Evolutionary conservation across 768 basidiomycete genomes (phyloP).

Genomic region (Dentipellis fragilis): DNA sequence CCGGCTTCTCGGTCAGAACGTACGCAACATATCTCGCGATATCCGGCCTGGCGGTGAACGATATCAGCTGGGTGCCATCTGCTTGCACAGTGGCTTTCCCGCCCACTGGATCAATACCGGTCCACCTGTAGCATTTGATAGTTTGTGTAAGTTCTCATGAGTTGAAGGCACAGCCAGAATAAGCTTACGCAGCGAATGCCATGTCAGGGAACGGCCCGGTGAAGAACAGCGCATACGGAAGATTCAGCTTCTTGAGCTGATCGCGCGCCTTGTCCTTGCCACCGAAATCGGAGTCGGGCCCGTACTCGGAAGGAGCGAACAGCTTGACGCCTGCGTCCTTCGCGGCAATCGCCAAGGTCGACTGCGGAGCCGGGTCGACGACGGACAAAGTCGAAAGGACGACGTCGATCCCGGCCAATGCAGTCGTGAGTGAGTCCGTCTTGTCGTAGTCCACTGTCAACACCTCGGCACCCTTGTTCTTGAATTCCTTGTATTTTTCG

Average conservation of each 20-base stretch:
- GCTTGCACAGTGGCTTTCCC: not conserved
- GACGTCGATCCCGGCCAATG: slow-evolving; percentile 2
- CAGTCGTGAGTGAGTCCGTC: not conserved
- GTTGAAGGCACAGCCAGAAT: not conserved
- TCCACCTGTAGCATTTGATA: not conserved
- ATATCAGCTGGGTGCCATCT: slow-evolving; percentile 1
- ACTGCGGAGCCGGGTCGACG: not conserved
- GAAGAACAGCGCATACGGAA: slow-evolving; percentile 4
- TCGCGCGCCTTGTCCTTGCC: not conserved
- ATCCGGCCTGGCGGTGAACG: slow-evolving; percentile 4
- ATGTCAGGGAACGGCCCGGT: slow-evolving; percentile 4
- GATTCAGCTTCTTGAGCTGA: slow-evolving; percentile 1
- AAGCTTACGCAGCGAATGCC: not conserved
- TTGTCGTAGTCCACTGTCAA: not conserved
- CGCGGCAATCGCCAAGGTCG: not conserved
- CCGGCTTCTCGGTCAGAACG: slow-evolving; percentile 2
- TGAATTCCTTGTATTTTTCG: not conserved
- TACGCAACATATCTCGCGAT: slow-evolving; percentile 6
- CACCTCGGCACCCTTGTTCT: not conserved
- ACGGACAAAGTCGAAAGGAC: slow-evolving; percentile 1
- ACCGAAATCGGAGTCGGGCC: slow-evolving; percentile 6
- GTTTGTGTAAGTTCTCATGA: not conserved
- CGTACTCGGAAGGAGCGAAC: slow-evolving; percentile 15
- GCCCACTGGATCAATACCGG: not conserved
- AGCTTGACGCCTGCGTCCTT: slow-evolving; percentile 3